phyloP scores from a whole-genome alignment of 2,329 filamentous ascomycete genomes.

The Penicillium sp. region DNA sequence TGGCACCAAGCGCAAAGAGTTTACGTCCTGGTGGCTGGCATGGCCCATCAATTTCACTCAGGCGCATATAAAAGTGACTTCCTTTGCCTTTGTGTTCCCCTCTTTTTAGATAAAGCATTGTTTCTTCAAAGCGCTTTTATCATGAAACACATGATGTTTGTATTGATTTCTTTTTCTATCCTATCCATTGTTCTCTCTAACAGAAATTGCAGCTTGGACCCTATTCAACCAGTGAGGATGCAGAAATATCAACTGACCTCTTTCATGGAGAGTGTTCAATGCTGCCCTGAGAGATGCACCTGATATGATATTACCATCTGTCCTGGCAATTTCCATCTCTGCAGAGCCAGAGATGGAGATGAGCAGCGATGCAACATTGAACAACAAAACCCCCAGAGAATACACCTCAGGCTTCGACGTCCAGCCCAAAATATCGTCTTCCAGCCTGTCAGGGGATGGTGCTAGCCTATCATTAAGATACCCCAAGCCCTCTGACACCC shows the following conservation, averaged over 20 bases:
- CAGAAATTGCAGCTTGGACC: constrained; percentile 19
- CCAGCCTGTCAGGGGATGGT: constrained; percentile 28
- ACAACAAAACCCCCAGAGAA: constrained; percentile 36
- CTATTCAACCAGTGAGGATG: constrained; percentile 31
- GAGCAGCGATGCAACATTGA: constrained; percentile 35
- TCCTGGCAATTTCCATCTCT: constrained; percentile 17
- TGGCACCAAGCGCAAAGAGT: too few species aligned
- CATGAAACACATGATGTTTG: not conserved
- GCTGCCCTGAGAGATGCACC: constrained; percentile 9
- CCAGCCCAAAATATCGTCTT: constrained; percentile 70
- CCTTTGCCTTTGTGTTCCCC: not conserved
- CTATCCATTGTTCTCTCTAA: not conserved
- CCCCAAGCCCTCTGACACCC: constrained; percentile 31
- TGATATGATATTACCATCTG: constrained; percentile 16
- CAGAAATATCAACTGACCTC: constrained; percentile 22
- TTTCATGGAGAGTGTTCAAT: constrained; percentile 23
- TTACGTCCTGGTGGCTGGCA: too few species aligned
- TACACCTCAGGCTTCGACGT: constrained; percentile 66
- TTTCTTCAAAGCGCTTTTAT: not conserved
- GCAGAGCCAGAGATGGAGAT: constrained; percentile 20
- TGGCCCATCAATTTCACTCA: not conserved
- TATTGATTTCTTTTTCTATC: not conserved
- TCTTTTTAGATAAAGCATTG: not conserved
- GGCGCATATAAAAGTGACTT: not conserved
- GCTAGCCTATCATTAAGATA: constrained; percentile 20